Base-by-base conservation (phyloP, 1,139 yeast genomes). In the Suhomyces maxii region DNA sequence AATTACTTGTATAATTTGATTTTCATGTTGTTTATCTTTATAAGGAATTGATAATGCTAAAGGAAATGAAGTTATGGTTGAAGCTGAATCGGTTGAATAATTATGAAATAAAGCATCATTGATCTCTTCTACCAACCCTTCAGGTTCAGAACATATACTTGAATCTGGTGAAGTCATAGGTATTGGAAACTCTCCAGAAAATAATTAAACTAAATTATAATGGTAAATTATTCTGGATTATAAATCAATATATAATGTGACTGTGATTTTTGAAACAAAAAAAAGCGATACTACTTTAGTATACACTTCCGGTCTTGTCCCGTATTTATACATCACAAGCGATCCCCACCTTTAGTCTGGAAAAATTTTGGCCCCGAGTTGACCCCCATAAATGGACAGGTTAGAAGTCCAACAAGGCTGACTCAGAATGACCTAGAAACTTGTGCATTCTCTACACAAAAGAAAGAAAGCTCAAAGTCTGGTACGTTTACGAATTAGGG, bases 71-170 rank as follows among this genome's bases (percentile, higher is more conserved):
- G 45, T 23, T 2, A 44, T 34, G 28, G 26, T 12, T 7, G 42
- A 34, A 6, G 36, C 14, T 12, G 41, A 13, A 18, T 34, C 40
- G 12, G 14, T 10, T 8, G 47, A 32, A 32, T 33, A 36, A 8
- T 42, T 35, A n/a, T 41, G 41, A 40, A 48, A 48, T 11, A 48
- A 37, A 12, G 44, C 47, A 4, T 48, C 49, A 39, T 48, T 48
- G 34, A 48, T 18, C 37, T 46, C 44, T n/a, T 41, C 48, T 10
- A 46, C 46, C 32, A 48, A 34, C 34, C 40, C 40, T n/a, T 37
- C 31, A 14, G 42, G 7, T 8, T 36, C 42, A 11, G 43, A 40
- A 26, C 38, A 9, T 31, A 36, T 36, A 14, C 42, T 30, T 23
- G 37, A 31, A 40, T 44, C 41, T 8, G 42, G 41, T 12, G 39